Base-by-base conservation (phyloP, 148 eudicot genomes). In the Chenopodium formosanum region DNA sequence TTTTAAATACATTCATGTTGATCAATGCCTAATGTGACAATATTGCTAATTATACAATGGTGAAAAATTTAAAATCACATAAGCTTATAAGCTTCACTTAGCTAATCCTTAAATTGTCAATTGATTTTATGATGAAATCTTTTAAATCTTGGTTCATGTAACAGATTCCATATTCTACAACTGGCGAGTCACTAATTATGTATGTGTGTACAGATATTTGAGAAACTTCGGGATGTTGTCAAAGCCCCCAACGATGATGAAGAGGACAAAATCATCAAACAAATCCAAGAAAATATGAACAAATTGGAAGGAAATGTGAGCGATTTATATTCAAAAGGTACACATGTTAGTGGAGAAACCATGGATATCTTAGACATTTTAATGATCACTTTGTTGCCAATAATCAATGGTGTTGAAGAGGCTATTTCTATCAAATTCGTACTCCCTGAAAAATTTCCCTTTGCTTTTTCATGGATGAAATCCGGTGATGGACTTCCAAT, bases 301-400 rank as follows among this genome's bases (percentile, higher is more conserved):
- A 84, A 81, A 81, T 25, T 84, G 46, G 86, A 84, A 84, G 81
- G 75, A 65, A 84, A 84, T 27, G 86, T 81, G 31, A n/a, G 73
- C 46, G 78, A 84, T 7, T 72, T 84, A 17, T 63, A 72, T 65
- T 47, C 76, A 77, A 60, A 10, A 25, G 63, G 11, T 34, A 25
- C 72, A 62, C 63, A 31, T 11, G 32, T 66, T 12, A 40, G 60
- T 27, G 79, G 40, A 23, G 69, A 84, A 84, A 73, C 22, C 3
- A 84, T 81, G 81, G 69, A 64, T 4, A 52, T 77, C 20, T 48
- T 84, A 20, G 86, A 84, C 78, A 81, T 84, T 71, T 53, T 84
- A 75, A 84, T 84, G 78, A 50, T 46, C 32, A 84, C 81, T 23
- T 73, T 81, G 74, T 77, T 84, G 22, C 81, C 83, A 17, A 81